These are phyloP conservation scores for Verbena officinalis DNA, from an alignment of 257 asterid species.

Conservation along the genomic window DNA sequence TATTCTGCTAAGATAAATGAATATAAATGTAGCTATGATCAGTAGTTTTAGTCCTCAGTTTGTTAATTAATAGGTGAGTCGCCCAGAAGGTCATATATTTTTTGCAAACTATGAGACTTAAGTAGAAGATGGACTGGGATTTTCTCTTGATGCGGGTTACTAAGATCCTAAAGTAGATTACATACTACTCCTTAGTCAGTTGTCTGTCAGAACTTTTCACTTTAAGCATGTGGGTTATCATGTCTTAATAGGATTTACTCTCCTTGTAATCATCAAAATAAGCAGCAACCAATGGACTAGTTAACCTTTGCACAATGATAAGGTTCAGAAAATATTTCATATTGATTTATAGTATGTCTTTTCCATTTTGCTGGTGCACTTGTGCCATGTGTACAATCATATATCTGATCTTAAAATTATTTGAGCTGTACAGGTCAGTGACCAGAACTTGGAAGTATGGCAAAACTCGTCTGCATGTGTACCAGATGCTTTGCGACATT, in stretches of 20 bases:
- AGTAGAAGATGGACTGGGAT: not conserved
- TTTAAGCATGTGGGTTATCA: constrained; percentile 2
- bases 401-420: constrained; percentile 23
- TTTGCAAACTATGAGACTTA: constrained; percentile 10
- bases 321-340: constrained; percentile 14
- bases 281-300: constrained; percentile 9
- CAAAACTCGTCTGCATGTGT: constrained; percentile 77
- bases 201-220: constrained; percentile 18
- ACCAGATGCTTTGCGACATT: constrained; percentile 93
- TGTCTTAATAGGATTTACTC: constrained; percentile 11
- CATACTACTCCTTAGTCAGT: constrained; percentile 11
- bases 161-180: constrained; percentile 20
- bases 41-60: not conserved
- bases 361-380: constrained; percentile 26
- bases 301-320: constrained; percentile 14
- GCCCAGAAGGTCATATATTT: not conserved
- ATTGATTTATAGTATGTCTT: not conserved
- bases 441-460: constrained; percentile 88
- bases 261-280: constrained; percentile 19
- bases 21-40: constrained; percentile 2
- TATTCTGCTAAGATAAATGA: constrained; percentile 8
- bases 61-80: constrained; percentile 3
- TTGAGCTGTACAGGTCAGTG: constrained; percentile 67
- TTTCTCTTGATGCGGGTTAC: constrained; percentile 9
- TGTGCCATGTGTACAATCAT: constrained; percentile 13